Evolutionary conservation across 2,329 filamentous ascomycete genomes (phyloP).

Genomic region (Aspergillus sp.): DNA sequence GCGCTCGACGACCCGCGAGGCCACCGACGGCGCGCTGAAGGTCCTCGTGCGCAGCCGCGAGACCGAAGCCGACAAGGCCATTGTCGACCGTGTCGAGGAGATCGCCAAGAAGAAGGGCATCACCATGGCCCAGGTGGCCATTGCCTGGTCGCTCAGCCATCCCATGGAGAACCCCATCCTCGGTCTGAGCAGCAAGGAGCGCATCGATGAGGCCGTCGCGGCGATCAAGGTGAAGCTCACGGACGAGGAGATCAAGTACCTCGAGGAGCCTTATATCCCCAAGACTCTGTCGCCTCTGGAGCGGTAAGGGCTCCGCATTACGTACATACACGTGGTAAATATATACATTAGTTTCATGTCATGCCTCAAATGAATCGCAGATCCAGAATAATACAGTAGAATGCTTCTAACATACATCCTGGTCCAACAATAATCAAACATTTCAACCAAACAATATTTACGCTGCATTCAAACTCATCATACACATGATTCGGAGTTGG

Average conservation of each 20-base stretch:
- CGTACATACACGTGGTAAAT: too few species aligned
- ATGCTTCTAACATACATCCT: background rate
- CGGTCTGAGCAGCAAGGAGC: conserved; percentile 57
- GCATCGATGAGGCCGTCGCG: conserved; percentile 62
- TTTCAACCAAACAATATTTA: background rate
- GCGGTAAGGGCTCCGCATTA: conserved; percentile 15
- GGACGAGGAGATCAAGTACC: conserved; percentile 59
- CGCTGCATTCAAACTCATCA: background rate
- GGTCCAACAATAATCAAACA: background rate
- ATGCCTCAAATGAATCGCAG: background rate
- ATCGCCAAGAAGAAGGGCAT: conserved; percentile 57
- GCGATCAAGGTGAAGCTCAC: conserved; percentile 49
- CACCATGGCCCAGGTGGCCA: conserved; percentile 63
- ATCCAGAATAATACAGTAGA: too few species aligned
- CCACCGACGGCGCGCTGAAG: conserved; percentile 45
- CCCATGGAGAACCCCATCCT: conserved; percentile 59
- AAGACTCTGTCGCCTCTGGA: conserved; percentile 38
- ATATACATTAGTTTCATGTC: background rate
- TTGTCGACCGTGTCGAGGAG: conserved; percentile 57
- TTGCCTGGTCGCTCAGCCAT: conserved; percentile 61
- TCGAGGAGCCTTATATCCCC: conserved; percentile 62
- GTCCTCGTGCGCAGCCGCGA: conserved; percentile 41
- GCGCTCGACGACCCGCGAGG: conserved; percentile 43
- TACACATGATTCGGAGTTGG: background rate
- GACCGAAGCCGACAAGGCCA: conserved; percentile 51